These are phyloP conservation scores for Penicillium palitans DNA, from an alignment of 2,329 filamentous ascomycete genomes.

Conservation along the genomic window DNA sequence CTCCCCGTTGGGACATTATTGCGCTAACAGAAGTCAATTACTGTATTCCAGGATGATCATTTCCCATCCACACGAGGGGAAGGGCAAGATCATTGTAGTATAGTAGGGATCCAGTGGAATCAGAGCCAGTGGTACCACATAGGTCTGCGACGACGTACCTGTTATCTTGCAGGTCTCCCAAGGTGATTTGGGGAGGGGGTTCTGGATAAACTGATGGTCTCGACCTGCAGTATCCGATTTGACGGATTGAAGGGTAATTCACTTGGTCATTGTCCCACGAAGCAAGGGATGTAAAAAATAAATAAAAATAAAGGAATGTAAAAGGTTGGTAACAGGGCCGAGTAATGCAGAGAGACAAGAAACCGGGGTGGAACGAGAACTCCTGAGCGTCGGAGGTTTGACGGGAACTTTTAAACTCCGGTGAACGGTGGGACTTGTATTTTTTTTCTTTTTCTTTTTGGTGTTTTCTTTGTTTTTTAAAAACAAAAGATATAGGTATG, in stretches of 20 bases:
- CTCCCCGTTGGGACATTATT: conserved; percentile 32
- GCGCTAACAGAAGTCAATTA: conserved; percentile 19
- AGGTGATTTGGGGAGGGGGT: neutral
- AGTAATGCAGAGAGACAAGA: neutral
- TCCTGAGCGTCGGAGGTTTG: neutral
- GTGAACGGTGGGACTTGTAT: neutral
- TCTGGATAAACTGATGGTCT: neutral
- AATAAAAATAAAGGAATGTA: neutral
- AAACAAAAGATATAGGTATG: neutral
- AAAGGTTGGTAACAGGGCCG: neutral
- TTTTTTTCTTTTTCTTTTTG: neutral
- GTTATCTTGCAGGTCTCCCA: neutral
- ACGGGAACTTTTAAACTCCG: neutral
- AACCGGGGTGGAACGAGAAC: neutral
- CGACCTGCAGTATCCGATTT: neutral
- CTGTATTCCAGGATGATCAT: conserved; percentile 8
- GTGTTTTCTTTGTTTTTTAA: neutral
- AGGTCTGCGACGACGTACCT: neutral
- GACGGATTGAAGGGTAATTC: neutral
- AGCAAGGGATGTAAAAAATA: neutral
- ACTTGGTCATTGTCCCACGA: neutral
- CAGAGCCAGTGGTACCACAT: neutral
- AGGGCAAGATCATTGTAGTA: neutral
- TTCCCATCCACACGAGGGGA: neutral
- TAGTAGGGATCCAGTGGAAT: neutral